Evolutionary conservation across 108 stramenopile species (phyloP).

Genomic region (Thalassiosira profunda): DNA sequence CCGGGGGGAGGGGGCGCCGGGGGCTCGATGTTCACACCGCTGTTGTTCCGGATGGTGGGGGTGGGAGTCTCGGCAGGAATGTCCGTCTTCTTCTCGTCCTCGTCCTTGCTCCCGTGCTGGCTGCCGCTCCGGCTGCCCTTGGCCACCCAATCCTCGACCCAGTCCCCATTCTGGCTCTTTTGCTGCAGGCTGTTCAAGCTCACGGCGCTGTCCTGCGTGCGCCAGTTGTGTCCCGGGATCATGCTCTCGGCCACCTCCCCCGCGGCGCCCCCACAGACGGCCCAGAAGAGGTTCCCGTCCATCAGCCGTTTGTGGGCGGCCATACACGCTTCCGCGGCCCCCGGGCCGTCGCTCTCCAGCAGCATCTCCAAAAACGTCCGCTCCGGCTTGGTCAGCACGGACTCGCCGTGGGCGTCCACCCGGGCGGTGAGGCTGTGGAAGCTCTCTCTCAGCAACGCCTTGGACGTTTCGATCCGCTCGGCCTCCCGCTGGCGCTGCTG

Average conservation of each 20-base stretch:
- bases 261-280: constrained; percentile 13
- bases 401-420: background rate
- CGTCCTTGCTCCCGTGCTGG: background rate
- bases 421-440: no score
- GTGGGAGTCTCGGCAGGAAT: background rate
- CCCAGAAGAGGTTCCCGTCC: constrained; percentile 40
- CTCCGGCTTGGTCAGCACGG: constrained; percentile 16
- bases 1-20: background rate
- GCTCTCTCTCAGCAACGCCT: background rate
- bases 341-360: constrained; percentile 20
- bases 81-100: background rate
- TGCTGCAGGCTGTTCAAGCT: background rate
- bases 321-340: constrained; percentile 21
- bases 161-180: constrained; percentile 7
- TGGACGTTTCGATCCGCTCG: background rate
- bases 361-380: constrained; percentile 26
- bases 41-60: background rate
- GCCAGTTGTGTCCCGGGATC: constrained; percentile 15
- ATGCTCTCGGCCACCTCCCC: constrained; percentile 5
- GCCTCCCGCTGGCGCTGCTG: background rate
- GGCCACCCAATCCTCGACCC: constrained; percentile 22
- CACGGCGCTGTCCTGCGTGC: no score
- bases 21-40: background rate
- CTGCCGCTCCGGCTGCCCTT: no score
- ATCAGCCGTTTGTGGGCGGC: constrained; percentile 10